Base-by-base conservation (phyloP, 2,329 filamentous ascomycete genomes). In the Monosporascus ibericus region DNA sequence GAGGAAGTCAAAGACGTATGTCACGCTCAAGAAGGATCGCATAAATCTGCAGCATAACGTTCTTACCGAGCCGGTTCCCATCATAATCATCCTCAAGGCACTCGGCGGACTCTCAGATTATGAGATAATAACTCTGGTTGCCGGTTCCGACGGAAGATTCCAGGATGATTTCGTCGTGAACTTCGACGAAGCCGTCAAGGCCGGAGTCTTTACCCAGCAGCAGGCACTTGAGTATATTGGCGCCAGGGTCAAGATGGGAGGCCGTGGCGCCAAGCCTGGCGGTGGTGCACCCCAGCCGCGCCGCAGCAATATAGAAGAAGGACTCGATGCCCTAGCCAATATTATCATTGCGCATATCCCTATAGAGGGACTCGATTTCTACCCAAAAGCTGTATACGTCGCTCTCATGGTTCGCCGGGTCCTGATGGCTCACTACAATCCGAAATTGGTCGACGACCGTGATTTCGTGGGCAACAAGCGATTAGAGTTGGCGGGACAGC, bases 391-490 rank as follows among this genome's bases (percentile, higher is more conserved):
- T 22, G 81, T 97, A 8, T 99, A 97, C 64, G 84, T 99, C 51
- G 92, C 92, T 47, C 90, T 96, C 75, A 99, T 99, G 94, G 90
- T 91, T 27, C 87, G 94, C n/a, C 84, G 92, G 69, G 92, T 97
- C 3, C 73, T 99, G 48, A 96, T 97, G 88, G 92, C 92, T 2
- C 87, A 91, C 65, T 88, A 94, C 54, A 90, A 99, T 65, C 82
- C 88, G 1, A 90, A 87, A 52, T 76, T 97, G 50, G 90, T 99
- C 2, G 94, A 99, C 62, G 94, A 99, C 68, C 83, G 94, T 66
- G 95, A 99, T 72, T 99, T 97, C 65, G 91, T 99, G 30, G 94
- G 94, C 59, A 99, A 99, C 74, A 99, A 99, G 73, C 85, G 94
- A 55, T 77, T 99, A 44, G 94, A 99, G 70, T 71, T 99, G 71